Evolutionary conservation across 2,329 filamentous ascomycete species (phyloP), one percentile per base, ranked within the genome.

Genomic region (Scedosporium aurantiacum): DNA sequence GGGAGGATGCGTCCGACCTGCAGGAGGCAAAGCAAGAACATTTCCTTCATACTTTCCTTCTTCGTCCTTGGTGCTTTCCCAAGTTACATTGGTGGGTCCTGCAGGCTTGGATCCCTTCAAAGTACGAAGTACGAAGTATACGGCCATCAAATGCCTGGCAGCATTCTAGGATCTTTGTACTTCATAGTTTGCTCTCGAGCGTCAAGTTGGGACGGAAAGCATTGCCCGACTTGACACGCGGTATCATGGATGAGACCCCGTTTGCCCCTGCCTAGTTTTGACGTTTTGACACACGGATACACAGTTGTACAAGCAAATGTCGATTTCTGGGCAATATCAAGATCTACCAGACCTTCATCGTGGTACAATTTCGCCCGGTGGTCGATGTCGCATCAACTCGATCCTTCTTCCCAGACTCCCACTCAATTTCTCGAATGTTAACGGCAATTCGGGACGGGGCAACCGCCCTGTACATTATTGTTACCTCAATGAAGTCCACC

Each of bases 381-480:
- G 43, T 47, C 43, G 14, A 47, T 47, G 43, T 47, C 16, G 43
- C 43, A 47, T 47, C 43, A 18, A 21, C 10, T 10, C 28, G 4
- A 18, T 57, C 55, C 27, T 23, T 21, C 25, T 21, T 10, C 7
- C 52, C 52, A 55, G 14, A 16, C 16, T 18, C 3, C 10, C 32
- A 43, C 37, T 14, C 43, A 50, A 60, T 32, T 23, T 52, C 58
- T 37, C 21, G 4, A 21, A 8, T 12, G 32, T 47, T 18, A 14
- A 50, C 58, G 58, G 58, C 41, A 52, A 60, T 32, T 60, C 58
- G 58, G 58, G 40, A 60, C 58, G 58, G 43, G 41, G 37, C 41
- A 50, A 21, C 58, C 41, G 58, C 25, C 16, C 4, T 25, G 45
- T 12, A 50, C 45, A 18, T 32, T 7, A 7, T 28, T 14, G 23